These are phyloP conservation scores for Apiospora pterosperma DNA, from an alignment of 2,329 filamentous ascomycete species.

Conservation along the genomic window DNA sequence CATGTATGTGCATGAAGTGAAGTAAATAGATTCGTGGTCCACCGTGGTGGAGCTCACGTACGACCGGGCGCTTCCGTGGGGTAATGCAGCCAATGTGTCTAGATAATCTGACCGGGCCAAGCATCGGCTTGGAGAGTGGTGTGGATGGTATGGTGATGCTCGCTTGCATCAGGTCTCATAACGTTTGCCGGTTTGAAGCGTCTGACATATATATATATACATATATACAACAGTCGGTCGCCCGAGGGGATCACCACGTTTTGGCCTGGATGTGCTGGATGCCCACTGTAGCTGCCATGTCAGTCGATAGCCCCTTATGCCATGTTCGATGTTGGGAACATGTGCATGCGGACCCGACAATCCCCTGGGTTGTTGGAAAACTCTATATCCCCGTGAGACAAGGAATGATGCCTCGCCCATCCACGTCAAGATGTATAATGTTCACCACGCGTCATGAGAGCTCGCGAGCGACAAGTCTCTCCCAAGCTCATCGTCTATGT, in stretches of 20 bases:
- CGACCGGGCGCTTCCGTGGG: no score
- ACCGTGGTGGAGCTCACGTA: no score
- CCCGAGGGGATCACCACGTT: background rate
- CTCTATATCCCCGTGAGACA: background rate
- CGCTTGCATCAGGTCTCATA: background rate
- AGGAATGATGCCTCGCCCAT: background rate
- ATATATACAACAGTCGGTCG: background rate
- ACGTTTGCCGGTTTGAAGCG: background rate
- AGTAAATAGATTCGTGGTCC: no score
- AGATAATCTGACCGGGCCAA: no score
- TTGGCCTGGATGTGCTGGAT: no score
- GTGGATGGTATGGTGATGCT: no score
- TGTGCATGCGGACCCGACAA: background rate
- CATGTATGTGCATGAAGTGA: no score
- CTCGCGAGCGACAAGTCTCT: background rate
- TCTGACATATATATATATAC: background rate
- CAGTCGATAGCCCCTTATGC: background rate
- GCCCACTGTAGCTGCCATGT: background rate
- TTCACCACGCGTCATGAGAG: background rate
- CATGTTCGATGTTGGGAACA: background rate
- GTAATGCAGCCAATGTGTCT: no score
- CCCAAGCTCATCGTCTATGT: background rate
- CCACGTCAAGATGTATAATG: background rate
- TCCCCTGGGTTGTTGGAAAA: no score
- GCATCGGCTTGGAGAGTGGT: no score